Percentiles rank a stretch among this genome's conserved stretches.
Conservation (phyloP, 345 rosid genomes). For the Dipteronia dyeriana region DNA sequence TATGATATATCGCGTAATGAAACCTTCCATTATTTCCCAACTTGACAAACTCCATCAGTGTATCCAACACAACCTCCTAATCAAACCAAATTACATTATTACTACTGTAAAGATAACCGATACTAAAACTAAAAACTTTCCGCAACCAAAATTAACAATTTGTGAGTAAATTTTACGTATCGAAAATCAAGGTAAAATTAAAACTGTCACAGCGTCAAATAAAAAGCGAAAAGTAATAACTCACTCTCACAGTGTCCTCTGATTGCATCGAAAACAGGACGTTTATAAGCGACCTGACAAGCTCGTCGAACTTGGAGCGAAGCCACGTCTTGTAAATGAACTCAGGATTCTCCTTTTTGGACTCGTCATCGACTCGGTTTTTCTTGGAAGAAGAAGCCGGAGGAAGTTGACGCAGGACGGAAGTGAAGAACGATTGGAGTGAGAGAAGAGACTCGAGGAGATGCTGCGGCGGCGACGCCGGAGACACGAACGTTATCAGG, state of each 20-base stretch:
- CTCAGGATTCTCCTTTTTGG: constrained; percentile 42
- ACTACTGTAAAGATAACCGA: background rate
- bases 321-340: constrained; percentile 72
- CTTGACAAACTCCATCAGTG: constrained; percentile 84
- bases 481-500: constrained; percentile 69
- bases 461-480: constrained; percentile 58
- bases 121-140: background rate
- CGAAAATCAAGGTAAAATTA: no score
- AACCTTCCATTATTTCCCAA: constrained; percentile 67
- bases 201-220: no score
- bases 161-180: background rate
- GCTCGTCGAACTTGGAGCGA: constrained; percentile 75
- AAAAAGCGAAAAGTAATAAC: background rate
- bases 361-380: constrained; percentile 17
- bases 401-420: constrained; percentile 78
- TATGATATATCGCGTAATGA: constrained; percentile 72
- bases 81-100: constrained; percentile 5
- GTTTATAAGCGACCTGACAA: constrained; percentile 50
- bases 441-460: constrained; percentile 83
- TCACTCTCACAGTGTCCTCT: constrained; percentile 61
- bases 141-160: background rate
- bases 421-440: constrained; percentile 86
- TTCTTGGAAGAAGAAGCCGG: constrained; percentile 37
- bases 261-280: constrained; percentile 47
- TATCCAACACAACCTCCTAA: constrained; percentile 79